Conservation (phyloP, 2,329 filamentous ascomycete species). For the Cytospora piceae region DNA sequence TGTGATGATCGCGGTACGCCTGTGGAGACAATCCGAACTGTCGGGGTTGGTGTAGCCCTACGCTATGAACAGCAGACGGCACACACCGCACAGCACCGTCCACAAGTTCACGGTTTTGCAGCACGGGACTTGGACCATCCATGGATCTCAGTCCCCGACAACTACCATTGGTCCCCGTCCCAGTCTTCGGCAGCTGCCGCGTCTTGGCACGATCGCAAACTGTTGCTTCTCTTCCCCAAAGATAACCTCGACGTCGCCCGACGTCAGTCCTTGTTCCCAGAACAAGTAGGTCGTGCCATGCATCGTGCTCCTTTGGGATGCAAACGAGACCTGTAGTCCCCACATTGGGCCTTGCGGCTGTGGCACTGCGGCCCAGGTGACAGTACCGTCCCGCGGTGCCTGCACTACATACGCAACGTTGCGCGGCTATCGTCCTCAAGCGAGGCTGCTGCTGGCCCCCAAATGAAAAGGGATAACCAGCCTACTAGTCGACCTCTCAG, state of each 20-base stretch:
- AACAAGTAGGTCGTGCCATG: background rate
- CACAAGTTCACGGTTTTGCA: background rate
- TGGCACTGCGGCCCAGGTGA: background rate
- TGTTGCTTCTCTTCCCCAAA: conserved; percentile 17
- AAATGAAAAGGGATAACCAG: background rate
- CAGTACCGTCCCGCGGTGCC: background rate
- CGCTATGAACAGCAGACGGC: background rate
- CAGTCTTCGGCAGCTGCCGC: conserved; percentile 20
- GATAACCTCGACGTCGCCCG: background rate
- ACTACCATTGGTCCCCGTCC: conserved; percentile 16
- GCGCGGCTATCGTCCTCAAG: conserved; percentile 1
- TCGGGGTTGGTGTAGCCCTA: background rate
- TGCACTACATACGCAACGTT: background rate
- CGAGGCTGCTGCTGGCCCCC: conserved; percentile 14
- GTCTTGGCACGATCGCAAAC: conserved; percentile 27
- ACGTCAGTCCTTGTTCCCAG: background rate
- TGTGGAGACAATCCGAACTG: background rate
- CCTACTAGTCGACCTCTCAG: background rate
- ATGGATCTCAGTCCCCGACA: background rate
- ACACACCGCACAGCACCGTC: background rate
- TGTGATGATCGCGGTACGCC: background rate
- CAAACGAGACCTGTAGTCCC: background rate
- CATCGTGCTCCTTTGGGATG: background rate
- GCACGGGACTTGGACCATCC: background rate
- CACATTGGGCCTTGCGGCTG: background rate